Percentiles rank a stretch among this genome's conserved stretches.
Evolutionary conservation across 23 red algal genomes (phyloP).

Genomic region (Gracilaria gracilis): DNA sequence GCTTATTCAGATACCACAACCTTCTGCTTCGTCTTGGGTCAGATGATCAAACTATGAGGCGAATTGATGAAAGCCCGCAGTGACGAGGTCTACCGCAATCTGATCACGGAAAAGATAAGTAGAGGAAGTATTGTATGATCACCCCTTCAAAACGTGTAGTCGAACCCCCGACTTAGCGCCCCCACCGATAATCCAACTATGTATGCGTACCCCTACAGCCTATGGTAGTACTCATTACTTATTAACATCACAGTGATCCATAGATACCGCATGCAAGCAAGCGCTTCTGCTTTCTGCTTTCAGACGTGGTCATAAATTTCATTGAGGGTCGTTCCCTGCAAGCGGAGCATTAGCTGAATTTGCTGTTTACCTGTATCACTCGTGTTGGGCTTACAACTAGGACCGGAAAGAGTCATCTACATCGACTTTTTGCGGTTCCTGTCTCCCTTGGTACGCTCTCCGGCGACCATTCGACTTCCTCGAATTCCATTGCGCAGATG

Average conservation of each 20-base stretch:
- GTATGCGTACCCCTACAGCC: too few relatives aligned
- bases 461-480: constrained; percentile 24
- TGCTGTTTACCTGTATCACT: not conserved
- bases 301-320: not conserved
- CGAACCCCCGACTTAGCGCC: not conserved
- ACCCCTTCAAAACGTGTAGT: not conserved
- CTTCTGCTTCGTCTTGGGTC: constrained; percentile 65
- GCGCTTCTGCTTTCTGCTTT: not conserved
- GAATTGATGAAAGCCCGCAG: constrained; percentile 7
- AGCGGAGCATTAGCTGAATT: not conserved
- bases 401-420: constrained; percentile 4
- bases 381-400: not conserved
- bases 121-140: not conserved
- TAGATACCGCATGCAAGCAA: not conserved
- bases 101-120: not conserved
- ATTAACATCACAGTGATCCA: not conserved
- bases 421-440: not conserved
- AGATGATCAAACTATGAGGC: constrained; percentile 16
- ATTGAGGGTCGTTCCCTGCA: not conserved
- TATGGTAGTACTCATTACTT: not conserved
- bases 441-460: not conserved
- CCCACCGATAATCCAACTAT: not conserved
- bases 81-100: not conserved
- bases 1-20: constrained; percentile 85
- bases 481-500: constrained; percentile 41